Evolutionary conservation across 768 basidiomycete genomes (phyloP), one percentile per base, ranked within the genome.

Genomic region (Macrolepiota albuminosa): DNA sequence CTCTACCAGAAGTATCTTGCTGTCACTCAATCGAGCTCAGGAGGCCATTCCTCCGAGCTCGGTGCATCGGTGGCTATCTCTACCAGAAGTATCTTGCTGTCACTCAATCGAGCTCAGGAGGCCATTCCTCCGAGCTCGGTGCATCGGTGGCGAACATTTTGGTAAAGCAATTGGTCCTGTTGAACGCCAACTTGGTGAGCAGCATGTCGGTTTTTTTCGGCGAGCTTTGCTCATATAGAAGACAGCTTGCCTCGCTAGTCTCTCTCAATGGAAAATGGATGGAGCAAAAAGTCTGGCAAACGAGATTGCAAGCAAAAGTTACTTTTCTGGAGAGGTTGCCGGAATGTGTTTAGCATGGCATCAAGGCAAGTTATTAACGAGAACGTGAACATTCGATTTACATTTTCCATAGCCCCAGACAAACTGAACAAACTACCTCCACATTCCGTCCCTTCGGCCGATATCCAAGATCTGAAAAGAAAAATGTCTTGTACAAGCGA

Each of bases 251-350:
- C 70, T 89, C 46, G 76, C 81, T 42, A 69, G 74, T 0, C 70
- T 86, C 39, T 82, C 83, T 0, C 79, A 76, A 54, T 87, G 87
- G 82, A 86, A 86, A 63, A 82, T 87, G 4, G 96, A 99, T 70
- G 84, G 86, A 24, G 84, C 95, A 9, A 92, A 91, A 69, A 78
- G 83, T 1, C 79, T 98, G 46, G 81, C 91, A 0, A 91, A 88
- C 63, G 92, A 98, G 68, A 84, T 97, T 58, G 89, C 93, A 0
- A 88, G 89, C 43, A 96, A 96, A 69, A 87, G 87, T n/a, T 94
- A 93, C 70, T 98, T 86, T 67, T 80, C 84, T 24, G 95, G 95
- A 31, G 94, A 98, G 71, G 85, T 86, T 7, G 89, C 88, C 39
- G 94, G 94, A 37, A 79, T 93, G 51, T 81, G 87, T 10, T 73